Evolutionary conservation across 495 filamentous ascomycete species (phyloP).

Genomic region (Hypomontagnella monticulosa): DNA sequence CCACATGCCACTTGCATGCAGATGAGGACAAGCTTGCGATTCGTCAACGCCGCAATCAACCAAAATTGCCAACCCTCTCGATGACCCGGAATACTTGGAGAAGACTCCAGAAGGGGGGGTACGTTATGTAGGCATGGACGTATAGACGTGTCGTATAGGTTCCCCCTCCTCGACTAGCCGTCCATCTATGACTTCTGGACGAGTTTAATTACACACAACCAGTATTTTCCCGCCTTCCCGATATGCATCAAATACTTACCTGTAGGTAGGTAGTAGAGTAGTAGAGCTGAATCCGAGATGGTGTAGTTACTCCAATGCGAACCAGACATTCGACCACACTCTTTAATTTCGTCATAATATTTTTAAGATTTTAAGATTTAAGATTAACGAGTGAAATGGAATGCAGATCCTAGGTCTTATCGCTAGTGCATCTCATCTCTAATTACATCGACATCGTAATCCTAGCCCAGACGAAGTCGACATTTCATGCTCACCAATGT

Average conservation of each 20-base stretch:
- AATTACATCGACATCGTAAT: too few species aligned
- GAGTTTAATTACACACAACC: conserved; percentile 33
- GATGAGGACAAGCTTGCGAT: conserved; percentile 22
- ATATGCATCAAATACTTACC: conserved; percentile 28
- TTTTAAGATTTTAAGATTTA: conserved; percentile 27
- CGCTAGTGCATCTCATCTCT: conserved; percentile 21
- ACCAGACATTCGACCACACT: background rate
- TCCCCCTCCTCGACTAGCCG: conserved; percentile 10
- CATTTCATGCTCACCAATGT: conserved; percentile 16
- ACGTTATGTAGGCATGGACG: background rate
- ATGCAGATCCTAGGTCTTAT: conserved; percentile 26
- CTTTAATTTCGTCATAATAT: conserved; percentile 24
- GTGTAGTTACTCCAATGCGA: conserved; percentile 1
- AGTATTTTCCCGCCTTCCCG: conserved; percentile 13
- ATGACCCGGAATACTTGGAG: conserved; percentile 20
- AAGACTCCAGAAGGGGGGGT: conserved; percentile 8
- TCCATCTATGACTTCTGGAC: conserved; percentile 5
- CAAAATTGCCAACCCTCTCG: conserved; percentile 17
- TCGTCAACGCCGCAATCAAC: conserved; percentile 35
- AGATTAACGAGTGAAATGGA: conserved; percentile 30
- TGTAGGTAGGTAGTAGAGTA: conserved; percentile 12
- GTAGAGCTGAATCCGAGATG: conserved; percentile 3
- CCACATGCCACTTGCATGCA: conserved; percentile 42
- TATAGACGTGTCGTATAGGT: background rate
- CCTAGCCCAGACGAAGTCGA: background rate